Evolutionary conservation across 108 stramenopile species (phyloP), one percentile per base, ranked within the genome.

Genomic region (Cyclotella baltica): DNA sequence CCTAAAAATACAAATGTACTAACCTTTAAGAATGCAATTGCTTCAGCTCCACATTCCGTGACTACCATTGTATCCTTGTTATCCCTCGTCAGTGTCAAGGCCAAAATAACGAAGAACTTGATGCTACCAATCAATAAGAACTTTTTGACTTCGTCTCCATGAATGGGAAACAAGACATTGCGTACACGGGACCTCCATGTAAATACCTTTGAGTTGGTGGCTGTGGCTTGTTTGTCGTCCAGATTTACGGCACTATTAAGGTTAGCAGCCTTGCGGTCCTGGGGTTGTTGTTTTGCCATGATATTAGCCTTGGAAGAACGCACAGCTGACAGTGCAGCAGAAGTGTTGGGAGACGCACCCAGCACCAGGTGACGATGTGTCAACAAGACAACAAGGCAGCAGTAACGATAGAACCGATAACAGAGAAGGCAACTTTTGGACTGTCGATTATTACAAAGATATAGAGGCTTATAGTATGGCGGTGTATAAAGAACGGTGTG

Each of bases 11-110:
- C n/a, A n/a, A n/a, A n/a, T n/a, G n/a, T n/a, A n/a, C n/a, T n/a
- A n/a, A 89, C 88, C 91, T 95, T 95, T 15, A 95, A 75, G 70
- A 95, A 95, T 13, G 94, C 96, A 84, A 98, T 98, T 29, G 97
- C 93, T 85, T 98, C 98, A 19, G 98, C 98, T 2, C 98, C 98
- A 79, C 97, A 97, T 62, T 93, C 93, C 10, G 98, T 97, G 27
- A 98, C 97, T 19, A 98, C 91, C 52, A 98, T 84, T 6, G 98
- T 97, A 81, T 98, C 98, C 84, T 98, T 98, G 16, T 93, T 90
- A 80, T 98, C 98, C 35, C 98, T 68, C 2, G 98, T 97, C 70
- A 98, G 63, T 19, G 96, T 97, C 69, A 98, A 79, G 10, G 97
- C 96, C 74, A 98, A 81, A 56, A 98, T 94, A 28, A 98, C 92